Evolutionary conservation across 2,329 filamentous ascomycete species (phyloP), one percentile per base, ranked within the genome.

Genomic region (Karstenula rhodostoma): DNA sequence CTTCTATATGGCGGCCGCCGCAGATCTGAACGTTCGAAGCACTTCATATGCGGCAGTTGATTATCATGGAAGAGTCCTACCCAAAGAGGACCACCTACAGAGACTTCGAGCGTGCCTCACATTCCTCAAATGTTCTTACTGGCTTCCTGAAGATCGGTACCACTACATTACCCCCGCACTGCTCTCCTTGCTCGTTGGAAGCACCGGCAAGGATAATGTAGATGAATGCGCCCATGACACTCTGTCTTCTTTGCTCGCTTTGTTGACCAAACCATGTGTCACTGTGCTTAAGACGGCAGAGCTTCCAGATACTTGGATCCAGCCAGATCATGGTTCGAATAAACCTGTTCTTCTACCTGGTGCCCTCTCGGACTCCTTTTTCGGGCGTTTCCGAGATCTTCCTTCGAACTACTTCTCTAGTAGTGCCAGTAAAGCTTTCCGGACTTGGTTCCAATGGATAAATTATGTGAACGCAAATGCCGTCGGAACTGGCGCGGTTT

Each of bases 391-490:
- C 10, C 59, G 54, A 17, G 19, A 61, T 3, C 68, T 77, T 35
- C 64, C 66, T 17, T 10, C 58, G 4, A 53, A 59, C 3, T 62
- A 63, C 33, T 73, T 73, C 32, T 51, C 60, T 12, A 59, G 57
- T 2, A 69, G 60, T 9, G 61, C 70, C 5, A 65, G 68, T 51
- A 71, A 68, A 35, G 40, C 70, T 9, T 77, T 73, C 60, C 68
- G 69, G 19, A 66, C 71, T 1, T 79, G 77, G 77, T 78, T 77
- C 53, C 75, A 76, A 52, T 78, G 75, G 75, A 64, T 76, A 15
- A 69, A 66, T 1, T 67, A 72, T 23, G 64, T 64, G 10, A 63
- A 48, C 8, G 43, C 53, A 1, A 62, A 64, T 50, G 64, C 66
- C 2, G 44, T 71, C 6, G 58, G 68, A 2, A 56, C 67, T 9